Percentiles rank a stretch among this genome's conserved stretches.
Conservation (phyloP, 805 yeast species). For the Millerozyma miso region DNA sequence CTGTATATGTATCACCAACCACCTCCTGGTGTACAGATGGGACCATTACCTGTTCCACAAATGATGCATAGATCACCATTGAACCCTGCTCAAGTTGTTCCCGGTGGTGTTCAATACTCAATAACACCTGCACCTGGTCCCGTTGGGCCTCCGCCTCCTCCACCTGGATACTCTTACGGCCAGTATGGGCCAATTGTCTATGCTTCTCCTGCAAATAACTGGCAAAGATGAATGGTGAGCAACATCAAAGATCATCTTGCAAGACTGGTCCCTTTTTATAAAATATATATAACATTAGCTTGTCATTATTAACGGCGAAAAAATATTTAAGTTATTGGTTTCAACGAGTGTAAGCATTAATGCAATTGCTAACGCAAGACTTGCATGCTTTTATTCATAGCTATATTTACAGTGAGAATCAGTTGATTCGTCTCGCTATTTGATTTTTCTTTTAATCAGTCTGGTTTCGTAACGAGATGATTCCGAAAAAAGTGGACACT, state of each 20-base stretch:
- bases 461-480: too few species aligned
- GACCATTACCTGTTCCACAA: conserved; percentile 7
- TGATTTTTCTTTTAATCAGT: too few species aligned
- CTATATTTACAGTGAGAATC: too few species aligned
- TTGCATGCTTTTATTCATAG: too few species aligned
- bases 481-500: not conserved
- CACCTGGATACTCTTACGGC: conserved; percentile 37
- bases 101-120: conserved; percentile 13
- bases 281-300: too few species aligned
- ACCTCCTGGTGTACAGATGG: conserved; percentile 8
- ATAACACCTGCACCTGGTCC: conserved; percentile 21
- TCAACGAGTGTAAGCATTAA: too few species aligned
- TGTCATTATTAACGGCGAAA: too few species aligned
- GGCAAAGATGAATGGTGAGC: conserved; percentile 28
- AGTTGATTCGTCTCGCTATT: too few species aligned
- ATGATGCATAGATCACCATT: conserved; percentile 5
- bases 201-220: conserved; percentile 18
- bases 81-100: conserved; percentile 12
- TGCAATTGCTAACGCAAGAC: too few species aligned
- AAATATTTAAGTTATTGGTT: too few species aligned
- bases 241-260: too few species aligned
- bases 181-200: conserved; percentile 30
- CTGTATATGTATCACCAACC: conserved; percentile 18
- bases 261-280: too few species aligned
- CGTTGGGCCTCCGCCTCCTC: conserved; percentile 20